These are phyloP conservation scores for Boletus speciosus DNA, from an alignment of 768 basidiomycete genomes.

Conservation along the genomic window DNA sequence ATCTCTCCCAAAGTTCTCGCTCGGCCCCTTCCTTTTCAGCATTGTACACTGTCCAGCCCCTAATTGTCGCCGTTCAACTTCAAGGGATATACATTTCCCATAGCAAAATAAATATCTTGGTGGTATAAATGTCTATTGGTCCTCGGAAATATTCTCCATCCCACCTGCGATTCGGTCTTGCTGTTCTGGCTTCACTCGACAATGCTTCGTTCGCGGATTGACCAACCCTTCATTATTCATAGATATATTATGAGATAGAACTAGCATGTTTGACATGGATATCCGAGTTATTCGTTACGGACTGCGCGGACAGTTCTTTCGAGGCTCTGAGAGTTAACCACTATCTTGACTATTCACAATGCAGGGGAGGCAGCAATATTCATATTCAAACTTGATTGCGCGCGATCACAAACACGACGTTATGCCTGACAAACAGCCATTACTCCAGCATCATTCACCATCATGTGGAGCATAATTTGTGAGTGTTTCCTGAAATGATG, in stretches of 20 bases:
- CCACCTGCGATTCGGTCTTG: not conserved
- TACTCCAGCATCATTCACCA: not conserved
- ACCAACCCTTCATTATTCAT: too few species aligned
- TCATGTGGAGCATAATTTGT: not conserved
- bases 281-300: too few species aligned
- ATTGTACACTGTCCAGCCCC: not conserved
- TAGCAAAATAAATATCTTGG: not conserved
- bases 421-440: not conserved
- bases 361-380: too few species aligned
- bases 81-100: not conserved
- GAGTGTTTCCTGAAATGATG: not conserved
- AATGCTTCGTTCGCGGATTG: not conserved
- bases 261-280: too few species aligned
- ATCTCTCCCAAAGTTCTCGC: not conserved
- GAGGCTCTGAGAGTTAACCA: too few species aligned
- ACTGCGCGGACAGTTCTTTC: too few species aligned
- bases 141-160: not conserved
- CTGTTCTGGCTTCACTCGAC: not conserved
- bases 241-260: too few species aligned
- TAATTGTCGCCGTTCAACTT: constrained; percentile 1
- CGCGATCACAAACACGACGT: not conserved
- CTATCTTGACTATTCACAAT: too few species aligned
- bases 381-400: too few species aligned
- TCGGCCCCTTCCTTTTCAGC: not conserved
- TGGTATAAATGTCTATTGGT: constrained; percentile 12